Evolutionary conservation across 2,329 filamentous ascomycete genomes (phyloP).

Genomic region (Fusarium compactum): DNA sequence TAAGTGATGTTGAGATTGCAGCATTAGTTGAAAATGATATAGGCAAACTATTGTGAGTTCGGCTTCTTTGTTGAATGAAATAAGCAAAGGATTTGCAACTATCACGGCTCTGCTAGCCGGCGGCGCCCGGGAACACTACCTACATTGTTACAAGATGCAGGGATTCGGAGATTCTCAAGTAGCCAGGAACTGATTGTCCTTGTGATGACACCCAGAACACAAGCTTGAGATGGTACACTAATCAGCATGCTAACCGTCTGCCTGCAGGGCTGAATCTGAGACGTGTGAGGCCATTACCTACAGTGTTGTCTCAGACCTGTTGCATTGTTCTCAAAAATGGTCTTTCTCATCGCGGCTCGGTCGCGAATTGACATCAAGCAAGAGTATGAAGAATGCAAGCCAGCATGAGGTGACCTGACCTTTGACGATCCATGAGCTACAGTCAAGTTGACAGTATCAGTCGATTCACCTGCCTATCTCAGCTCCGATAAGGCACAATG

Average conservation of each 20-base stretch:
- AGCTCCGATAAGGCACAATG: constrained; percentile 20
- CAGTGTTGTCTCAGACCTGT: constrained; percentile 14
- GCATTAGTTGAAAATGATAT: not conserved
- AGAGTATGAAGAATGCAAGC: constrained; percentile 8
- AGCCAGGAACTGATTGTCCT: constrained; percentile 26
- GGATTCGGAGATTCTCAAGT: constrained; percentile 29
- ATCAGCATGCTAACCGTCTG: constrained; percentile 27
- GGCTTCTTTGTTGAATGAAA: not conserved
- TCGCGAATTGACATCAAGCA: not conserved
- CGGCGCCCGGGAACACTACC: not conserved
- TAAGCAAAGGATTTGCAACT: not conserved
- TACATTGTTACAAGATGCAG: constrained; percentile 30
- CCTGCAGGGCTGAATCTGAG: constrained; percentile 36
- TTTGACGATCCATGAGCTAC: constrained; percentile 1
- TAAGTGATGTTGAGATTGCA: not conserved
- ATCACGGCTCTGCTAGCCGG: not conserved
- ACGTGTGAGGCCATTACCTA: constrained; percentile 35
- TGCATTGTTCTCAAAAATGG: not conserved
- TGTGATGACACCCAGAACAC: constrained; percentile 20
- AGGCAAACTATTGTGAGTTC: not conserved
- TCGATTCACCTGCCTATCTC: constrained; percentile 36
- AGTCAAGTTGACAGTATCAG: constrained; percentile 12
- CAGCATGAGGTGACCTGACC: not conserved
- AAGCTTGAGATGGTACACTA: constrained; percentile 16
- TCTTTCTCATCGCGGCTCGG: not conserved